Conservation (phyloP, 148 eudicot species). For the Rhododendron simsii region DNA sequence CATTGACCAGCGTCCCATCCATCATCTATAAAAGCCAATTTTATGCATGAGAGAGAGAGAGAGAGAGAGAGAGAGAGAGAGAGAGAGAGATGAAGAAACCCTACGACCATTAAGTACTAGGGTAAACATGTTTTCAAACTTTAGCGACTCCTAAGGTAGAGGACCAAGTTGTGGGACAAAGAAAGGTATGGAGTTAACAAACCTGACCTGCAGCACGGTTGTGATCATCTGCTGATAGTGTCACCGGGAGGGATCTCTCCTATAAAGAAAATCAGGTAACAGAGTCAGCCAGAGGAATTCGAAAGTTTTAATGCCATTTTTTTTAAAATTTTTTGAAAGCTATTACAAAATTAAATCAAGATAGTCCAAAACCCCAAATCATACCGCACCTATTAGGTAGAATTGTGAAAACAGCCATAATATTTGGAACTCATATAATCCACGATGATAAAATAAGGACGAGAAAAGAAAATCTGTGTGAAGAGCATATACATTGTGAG, state of each 20-base stretch:
- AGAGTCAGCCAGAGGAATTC: conserved; percentile 1
- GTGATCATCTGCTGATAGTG: conserved; percentile 49
- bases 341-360: background rate
- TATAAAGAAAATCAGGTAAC: conserved; percentile 26
- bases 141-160: background rate
- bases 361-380: background rate
- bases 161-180: conserved; percentile 1
- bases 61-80: background rate
- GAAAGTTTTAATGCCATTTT: background rate
- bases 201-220: conserved; percentile 76
- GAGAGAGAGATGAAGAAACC: background rate
- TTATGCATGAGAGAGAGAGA: background rate
- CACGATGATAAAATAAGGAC: background rate
- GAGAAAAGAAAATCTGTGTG: background rate
- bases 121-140: background rate
- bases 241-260: conserved; percentile 46
- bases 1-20: conserved; percentile 66
- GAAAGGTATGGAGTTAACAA: conserved; percentile 1
- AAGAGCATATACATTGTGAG: conserved; percentile 46
- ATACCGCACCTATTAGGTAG: background rate
- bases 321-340: background rate
- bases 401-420: background rate
- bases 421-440: background rate
- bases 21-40: conserved; percentile 38
- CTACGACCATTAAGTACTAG: background rate